Evolutionary conservation across 2,329 filamentous ascomycete genomes (phyloP).

Genomic region (Sporothrix brunneoviolacea): DNA sequence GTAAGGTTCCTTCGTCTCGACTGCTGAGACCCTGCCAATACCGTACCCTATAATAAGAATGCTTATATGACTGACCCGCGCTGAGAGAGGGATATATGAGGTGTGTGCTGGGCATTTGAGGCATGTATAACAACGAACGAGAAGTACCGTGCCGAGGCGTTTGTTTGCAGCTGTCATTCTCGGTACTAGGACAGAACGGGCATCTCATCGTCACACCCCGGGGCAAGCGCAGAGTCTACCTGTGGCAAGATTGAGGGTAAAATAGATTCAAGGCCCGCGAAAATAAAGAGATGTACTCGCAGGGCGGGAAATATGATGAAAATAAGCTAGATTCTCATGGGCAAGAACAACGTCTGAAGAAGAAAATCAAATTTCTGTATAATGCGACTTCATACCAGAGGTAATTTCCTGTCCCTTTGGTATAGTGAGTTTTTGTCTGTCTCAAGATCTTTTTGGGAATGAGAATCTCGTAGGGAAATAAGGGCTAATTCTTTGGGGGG

Average conservation of each 20-base stretch:
- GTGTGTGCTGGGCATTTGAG: neutral
- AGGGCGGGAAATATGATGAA: no score
- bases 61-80: slow-evolving; percentile 5
- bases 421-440: no score
- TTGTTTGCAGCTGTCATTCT: slow-evolving; percentile 15
- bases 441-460: no score
- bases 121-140: neutral
- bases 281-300: neutral
- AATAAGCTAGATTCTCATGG: no score
- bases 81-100: slow-evolving; percentile 5
- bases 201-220: slow-evolving; percentile 5
- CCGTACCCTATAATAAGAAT: slow-evolving; percentile 15
- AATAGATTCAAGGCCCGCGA: slow-evolving; percentile 2
- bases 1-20: slow-evolving; percentile 14
- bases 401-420: no score
- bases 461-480: no score
- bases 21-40: slow-evolving; percentile 7
- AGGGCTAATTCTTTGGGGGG: no score
- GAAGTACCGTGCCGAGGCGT: slow-evolving; percentile 10
- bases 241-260: neutral
- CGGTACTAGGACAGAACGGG: slow-evolving; percentile 14
- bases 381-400: no score
- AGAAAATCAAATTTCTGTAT: no score
- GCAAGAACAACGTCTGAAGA: no score
- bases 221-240: neutral